phyloP scores from a whole-genome alignment of 495 filamentous ascomycete genomes.

The Oleoguttula mirabilis region DNA sequence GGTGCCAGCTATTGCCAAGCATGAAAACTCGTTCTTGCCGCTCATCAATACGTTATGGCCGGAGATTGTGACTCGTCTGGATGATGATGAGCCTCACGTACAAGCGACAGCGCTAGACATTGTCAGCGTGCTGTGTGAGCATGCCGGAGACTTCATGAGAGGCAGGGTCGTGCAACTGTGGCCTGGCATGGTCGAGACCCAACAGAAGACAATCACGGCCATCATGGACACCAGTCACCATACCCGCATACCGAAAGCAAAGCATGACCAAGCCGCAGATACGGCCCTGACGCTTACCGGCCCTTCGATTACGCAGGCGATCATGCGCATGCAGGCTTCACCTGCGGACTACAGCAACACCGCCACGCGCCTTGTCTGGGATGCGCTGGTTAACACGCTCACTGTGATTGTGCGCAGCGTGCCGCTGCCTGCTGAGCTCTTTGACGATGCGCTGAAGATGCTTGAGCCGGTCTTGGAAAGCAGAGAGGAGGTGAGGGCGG shows the following conservation, averaged over 20 bases:
- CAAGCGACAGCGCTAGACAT: constrained; percentile 53
- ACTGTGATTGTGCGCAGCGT: constrained; percentile 44
- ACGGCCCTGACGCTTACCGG: neutral
- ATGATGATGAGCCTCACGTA: constrained; percentile 67
- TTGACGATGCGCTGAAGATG: constrained; percentile 55
- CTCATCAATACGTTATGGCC: constrained; percentile 86
- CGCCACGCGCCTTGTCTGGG: constrained; percentile 45
- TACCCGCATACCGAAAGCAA: neutral
- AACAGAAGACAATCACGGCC: constrained; percentile 28
- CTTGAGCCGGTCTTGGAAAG: constrained; percentile 39
- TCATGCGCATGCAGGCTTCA: constrained; percentile 7
- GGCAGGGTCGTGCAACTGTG: constrained; percentile 60
- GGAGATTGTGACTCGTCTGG: constrained; percentile 54
- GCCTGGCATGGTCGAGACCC: constrained; percentile 40
- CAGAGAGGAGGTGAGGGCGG: constrained; percentile 37
- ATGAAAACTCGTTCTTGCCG: constrained; percentile 75
- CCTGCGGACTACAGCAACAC: constrained; percentile 32
- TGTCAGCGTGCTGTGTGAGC: constrained; percentile 46
- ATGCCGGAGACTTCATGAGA: constrained; percentile 71
- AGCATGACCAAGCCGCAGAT: neutral
- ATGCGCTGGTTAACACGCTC: constrained; percentile 44
- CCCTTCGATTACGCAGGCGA: neutral
- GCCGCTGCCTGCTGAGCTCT: constrained; percentile 45
- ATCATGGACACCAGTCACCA: neutral
- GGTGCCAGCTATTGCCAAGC: constrained; percentile 51